phyloP scores from a whole-genome alignment of 129 eudicot species.

The Gnaphalium uliginosum region DNA sequence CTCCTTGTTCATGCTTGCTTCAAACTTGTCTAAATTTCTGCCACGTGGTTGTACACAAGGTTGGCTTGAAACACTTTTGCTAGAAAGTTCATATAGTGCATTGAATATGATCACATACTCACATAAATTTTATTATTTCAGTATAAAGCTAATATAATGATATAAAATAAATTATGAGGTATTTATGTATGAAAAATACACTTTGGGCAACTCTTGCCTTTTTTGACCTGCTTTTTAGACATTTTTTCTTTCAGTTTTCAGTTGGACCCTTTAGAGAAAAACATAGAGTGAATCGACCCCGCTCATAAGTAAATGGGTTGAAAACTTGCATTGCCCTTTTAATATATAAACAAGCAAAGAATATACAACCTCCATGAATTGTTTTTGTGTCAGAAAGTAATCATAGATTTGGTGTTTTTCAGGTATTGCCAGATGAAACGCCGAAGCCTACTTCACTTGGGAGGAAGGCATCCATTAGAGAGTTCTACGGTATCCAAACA shows the following conservation, averaged over 20 bases:
- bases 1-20: conserved; percentile 52
- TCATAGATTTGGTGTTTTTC: conserved; percentile 16
- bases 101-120: background rate
- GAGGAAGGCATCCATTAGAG: conserved; percentile 59
- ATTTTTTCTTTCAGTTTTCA: background rate
- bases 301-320: background rate
- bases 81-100: background rate
- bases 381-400: background rate
- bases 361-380: background rate
- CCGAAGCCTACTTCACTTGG: conserved; percentile 40
- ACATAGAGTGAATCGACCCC: background rate
- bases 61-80: conserved; percentile 14
- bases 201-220: background rate
- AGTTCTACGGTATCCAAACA: conserved; percentile 61
- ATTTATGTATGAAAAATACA: background rate
- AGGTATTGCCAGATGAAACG: conserved; percentile 56
- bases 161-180: background rate
- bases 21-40: conserved; percentile 51
- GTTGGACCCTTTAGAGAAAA: background rate
- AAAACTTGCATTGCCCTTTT: background rate
- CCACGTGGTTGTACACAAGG: conserved; percentile 66
- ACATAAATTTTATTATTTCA: background rate
- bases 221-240: background rate
- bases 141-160: background rate
- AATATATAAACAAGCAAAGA: background rate